Evolutionary conservation across 192 early-diverging fungal species (phyloP).

Genomic region (Mortierella alpina): DNA sequence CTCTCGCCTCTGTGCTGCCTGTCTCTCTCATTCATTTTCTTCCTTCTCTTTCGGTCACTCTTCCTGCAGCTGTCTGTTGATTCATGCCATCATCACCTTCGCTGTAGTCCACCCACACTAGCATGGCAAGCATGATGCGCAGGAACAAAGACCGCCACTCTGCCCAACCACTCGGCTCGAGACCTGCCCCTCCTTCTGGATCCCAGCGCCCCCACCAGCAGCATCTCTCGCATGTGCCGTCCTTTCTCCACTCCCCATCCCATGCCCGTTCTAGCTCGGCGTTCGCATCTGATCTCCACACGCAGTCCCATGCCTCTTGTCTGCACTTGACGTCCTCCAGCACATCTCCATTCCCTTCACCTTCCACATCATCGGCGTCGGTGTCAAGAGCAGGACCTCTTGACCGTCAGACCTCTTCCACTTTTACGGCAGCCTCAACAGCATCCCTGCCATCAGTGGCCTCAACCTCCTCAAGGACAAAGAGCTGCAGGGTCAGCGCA

Average conservation of each 20-base stretch:
- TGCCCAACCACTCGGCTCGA: no score
- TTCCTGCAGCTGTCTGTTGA: no score
- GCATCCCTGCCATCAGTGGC: background rate
- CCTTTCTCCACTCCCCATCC: slow-evolving; percentile 23
- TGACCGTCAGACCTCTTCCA: background rate
- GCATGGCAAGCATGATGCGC: no score
- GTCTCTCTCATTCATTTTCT: background rate
- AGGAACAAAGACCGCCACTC: no score
- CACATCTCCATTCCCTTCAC: background rate
- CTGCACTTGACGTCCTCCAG: no score
- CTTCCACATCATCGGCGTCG: background rate
- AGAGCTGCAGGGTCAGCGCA: background rate
- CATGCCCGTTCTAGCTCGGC: slow-evolving; percentile 21
- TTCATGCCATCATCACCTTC: no score
- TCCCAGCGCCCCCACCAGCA: background rate
- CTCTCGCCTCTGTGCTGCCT: background rate
- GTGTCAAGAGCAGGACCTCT: background rate
- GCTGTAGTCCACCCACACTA: no score
- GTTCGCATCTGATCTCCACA: background rate
- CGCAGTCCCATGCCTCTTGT: background rate
- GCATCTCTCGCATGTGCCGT: background rate
- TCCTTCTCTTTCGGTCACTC: background rate
- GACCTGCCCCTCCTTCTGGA: background rate
- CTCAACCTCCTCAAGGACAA: background rate
- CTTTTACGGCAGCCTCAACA: background rate